A percentile compares a stretch with the other conserved stretches of the same genome.
Conservation (phyloP, 1,284 basidiomycete genomes). For the Cutaneotrichosporon mucoides region DNA sequence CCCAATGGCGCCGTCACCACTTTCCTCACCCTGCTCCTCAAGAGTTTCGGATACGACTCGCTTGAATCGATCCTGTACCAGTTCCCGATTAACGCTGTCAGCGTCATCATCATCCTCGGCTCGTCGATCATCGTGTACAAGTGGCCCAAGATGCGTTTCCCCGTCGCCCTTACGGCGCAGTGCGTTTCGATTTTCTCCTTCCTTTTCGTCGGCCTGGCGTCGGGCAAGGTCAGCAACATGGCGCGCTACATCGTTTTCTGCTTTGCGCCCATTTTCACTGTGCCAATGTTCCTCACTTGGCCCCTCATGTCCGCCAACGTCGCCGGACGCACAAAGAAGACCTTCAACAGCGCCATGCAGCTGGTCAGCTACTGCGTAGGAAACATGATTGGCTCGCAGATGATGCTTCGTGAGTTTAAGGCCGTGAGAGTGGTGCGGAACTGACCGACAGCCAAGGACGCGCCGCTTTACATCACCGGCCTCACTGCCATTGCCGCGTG, state of each 20-base stretch:
- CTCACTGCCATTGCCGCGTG: slow-evolving; percentile 22
- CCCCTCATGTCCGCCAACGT: slow-evolving; percentile 29
- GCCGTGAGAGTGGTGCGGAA: no score
- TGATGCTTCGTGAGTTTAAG: slow-evolving; percentile 13
- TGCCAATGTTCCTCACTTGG: slow-evolving; percentile 28
- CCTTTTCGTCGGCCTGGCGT: slow-evolving; percentile 21
- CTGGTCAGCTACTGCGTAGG: slow-evolving; percentile 28
- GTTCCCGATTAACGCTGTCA: slow-evolving; percentile 13
- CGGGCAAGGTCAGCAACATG: slow-evolving; percentile 19
- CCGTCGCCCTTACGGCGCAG: slow-evolving; percentile 18
- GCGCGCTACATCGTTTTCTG: slow-evolving; percentile 22
- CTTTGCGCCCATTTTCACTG: slow-evolving; percentile 15
- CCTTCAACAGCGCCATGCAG: slow-evolving; percentile 13
- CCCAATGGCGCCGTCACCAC: slow-evolving; percentile 15
- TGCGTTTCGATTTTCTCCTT: slow-evolving; percentile 17
- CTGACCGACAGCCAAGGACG: slow-evolving; percentile 20
- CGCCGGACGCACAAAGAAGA: slow-evolving; percentile 34
- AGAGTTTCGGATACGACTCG: slow-evolving; percentile 18
- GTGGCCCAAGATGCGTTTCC: slow-evolving; percentile 17
- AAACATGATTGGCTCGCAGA: slow-evolving; percentile 26
- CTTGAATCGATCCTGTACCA: slow-evolving; percentile 22
- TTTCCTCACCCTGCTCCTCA: slow-evolving; percentile 10
- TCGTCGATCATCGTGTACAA: slow-evolving; percentile 13
- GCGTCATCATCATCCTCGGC: slow-evolving; percentile 13
- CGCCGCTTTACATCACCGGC: slow-evolving; percentile 20